Evolutionary conservation across 805 yeast genomes (phyloP).

Genomic region (Sugiyamaella lignohabitans): DNA sequence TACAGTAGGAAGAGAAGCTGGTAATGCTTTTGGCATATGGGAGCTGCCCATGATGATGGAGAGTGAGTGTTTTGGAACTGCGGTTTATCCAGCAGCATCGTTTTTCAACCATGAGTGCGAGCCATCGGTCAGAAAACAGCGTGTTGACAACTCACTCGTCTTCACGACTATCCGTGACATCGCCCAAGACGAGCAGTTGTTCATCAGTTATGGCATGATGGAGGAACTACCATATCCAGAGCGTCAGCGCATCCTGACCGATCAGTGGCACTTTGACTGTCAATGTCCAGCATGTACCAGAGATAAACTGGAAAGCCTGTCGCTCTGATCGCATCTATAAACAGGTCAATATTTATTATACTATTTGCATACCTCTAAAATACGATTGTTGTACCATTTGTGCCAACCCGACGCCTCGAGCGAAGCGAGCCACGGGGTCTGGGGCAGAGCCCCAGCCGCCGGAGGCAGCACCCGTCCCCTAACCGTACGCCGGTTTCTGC

Average conservation of each 20-base stretch:
- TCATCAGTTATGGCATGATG: conserved; percentile 56
- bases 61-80: conserved; percentile 52
- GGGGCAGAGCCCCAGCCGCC: too few species aligned
- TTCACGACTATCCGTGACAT: conserved; percentile 42
- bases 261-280: conserved; percentile 58
- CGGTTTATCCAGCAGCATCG: conserved; percentile 56
- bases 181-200: conserved; percentile 42
- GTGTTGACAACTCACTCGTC: conserved; percentile 35
- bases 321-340: background rate
- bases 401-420: too few species aligned
- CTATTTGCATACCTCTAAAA: background rate
- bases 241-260: conserved; percentile 39
- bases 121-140: conserved; percentile 47
- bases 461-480: too few species aligned
- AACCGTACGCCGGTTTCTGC: too few species aligned
- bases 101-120: conserved; percentile 60
- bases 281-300: conserved; percentile 41
- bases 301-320: background rate
- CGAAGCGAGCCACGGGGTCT: too few species aligned
- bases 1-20: conserved; percentile 53
- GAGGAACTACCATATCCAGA: conserved; percentile 35
- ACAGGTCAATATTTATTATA: background rate
- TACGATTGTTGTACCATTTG: background rate
- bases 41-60: conserved; percentile 36
- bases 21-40: conserved; percentile 69